Evolutionary conservation across 2,329 filamentous ascomycete species (phyloP), one percentile per base, ranked within the genome.

Genomic region (Clarireedia hainanense): DNA sequence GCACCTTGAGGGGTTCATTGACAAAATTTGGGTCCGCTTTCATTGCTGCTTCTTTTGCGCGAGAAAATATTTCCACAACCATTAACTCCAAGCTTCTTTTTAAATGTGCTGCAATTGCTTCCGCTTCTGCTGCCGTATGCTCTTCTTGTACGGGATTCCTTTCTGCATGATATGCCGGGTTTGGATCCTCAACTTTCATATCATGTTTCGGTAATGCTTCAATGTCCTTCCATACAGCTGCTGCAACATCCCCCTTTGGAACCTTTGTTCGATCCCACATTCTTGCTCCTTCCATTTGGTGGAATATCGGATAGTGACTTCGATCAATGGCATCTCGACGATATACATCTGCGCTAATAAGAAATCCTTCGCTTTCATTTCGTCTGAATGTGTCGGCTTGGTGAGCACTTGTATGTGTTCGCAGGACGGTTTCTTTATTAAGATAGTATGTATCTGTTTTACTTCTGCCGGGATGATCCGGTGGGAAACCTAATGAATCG

Each of bases 261-360:
- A 80, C 80, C 69, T 75, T 79, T 27, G 69, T 76, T 9, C 89
- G 81, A 68, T 94, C 87, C 92, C 94, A 99, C 53, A 91, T 86
- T 64, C 87, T 80, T 7, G 92, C 92, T 12, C 91, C 92, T 71
- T 99, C 94, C 91, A 97, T 97, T 74, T 99, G 94, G 73, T 99
- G 94, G 72, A 99, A 99, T 57, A 95, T 84, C 0, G 94, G 94
- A 72, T 97, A 97, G 73, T 99, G 94, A 64, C 86, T 94, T 56
- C 89, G 83, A 72, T 99, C 94, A 67, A 99, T 87, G 56, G 92
- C 91, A 80, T 99, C 94, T 61, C 94, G 81, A 45, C 94, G 84
- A 72, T 97, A 99, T 17, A 99, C 94, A 70, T 99, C 94, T 24
- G 92, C 94, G 57, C 87, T 88, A 69, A 99, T 88, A 36, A 95